Base-by-base conservation (phyloP, 73 alveolate genomes). In the Paramecium pentaurelia region DNA sequence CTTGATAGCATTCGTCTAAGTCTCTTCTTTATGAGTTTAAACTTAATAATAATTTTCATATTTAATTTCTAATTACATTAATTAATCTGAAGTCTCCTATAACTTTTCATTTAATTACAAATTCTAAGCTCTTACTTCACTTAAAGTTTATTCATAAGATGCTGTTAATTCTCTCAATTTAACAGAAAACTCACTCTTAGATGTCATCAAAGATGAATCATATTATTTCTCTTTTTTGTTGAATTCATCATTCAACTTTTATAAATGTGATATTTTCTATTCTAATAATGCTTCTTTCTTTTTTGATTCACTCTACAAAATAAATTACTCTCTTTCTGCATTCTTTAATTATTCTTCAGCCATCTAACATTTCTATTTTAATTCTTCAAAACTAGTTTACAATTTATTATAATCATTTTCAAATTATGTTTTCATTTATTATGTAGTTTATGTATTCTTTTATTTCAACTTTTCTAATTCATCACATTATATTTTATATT, bases 301-400 rank as follows among this genome's bases (percentile, higher is more conserved):
- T n/a, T 77, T 30, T 8, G 45, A 40, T 44, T 77, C 90, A 77
- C 75, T 44, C 42, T 77, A 77, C 30, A 30, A 22, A 20, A 77
- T 77, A 25, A 77, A 77, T 77, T 37, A 37, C 16, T 77, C 90
- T 44, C 90, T 77, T 49, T 77, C 90, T 22, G 45, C 9, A 77
- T 34, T 77, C 42, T 47, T 77, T 12, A 77, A 30, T 42, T 4
- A 16, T 8, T 77, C 90, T 44, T 77, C 90, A 9, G 54, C 44
- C n/a, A 37, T 16, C 20, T 25, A 25, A 44, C 60, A 22, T 34
- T 77, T 77, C 8, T 25, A 20, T 34, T 40, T 77, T 71, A 77
- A 44, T 25, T 77, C 90, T 9, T 77, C 90, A 30, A 27, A 40
- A 22, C 11, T 44, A 20, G 9, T 22, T 28, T 37, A 27, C 11